Percentiles rank a stretch among this genome's conserved stretches.
Conservation (phyloP, 192 early-diverging fungal genomes). For the Backusella luteola region DNA sequence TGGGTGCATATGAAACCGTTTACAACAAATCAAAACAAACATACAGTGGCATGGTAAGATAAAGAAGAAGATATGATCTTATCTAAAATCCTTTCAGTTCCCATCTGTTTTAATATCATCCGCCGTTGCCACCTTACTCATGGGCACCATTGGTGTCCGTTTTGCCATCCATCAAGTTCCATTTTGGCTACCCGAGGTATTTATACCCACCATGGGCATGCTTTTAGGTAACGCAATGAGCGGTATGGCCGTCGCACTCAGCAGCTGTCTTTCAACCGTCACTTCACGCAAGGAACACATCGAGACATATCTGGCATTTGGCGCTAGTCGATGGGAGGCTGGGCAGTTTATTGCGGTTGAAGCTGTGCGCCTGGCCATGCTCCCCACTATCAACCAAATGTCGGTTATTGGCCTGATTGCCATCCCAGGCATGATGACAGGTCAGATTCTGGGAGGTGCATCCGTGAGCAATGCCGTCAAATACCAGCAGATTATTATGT, state of each 20-base stretch:
- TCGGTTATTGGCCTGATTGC: constrained; percentile 80
- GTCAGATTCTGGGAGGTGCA: constrained; percentile 83
- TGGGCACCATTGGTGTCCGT: constrained; percentile 58
- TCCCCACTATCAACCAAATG: constrained; percentile 85
- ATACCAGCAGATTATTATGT: constrained; percentile 85
- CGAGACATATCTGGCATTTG: constrained; percentile 59
- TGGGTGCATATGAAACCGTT: constrained; percentile 68
- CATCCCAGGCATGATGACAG: constrained; percentile 88
- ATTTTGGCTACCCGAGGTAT: constrained; percentile 70
- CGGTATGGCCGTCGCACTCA: constrained; percentile 67
- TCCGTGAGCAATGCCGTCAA: constrained; percentile 72
- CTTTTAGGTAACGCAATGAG: constrained; percentile 82
- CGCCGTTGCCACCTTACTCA: constrained; percentile 46
- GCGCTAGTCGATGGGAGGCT: constrained; percentile 83
- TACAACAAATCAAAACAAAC: constrained; percentile 71
- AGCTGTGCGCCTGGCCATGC: constrained; percentile 68
- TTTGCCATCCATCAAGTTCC: constrained; percentile 73
- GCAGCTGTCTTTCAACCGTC: constrained; percentile 55
- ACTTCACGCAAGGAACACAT: constrained; percentile 37
- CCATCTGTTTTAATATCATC: constrained; percentile 48
- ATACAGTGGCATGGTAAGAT: constrained; percentile 70
- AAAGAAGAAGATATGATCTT: too few relatives aligned
- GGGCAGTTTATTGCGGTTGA: constrained; percentile 69
- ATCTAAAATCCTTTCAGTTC: constrained; percentile 32
- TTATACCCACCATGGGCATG: constrained; percentile 91